A percentile compares a stretch with the other conserved stretches of the same genome.
phyloP scores from a whole-genome alignment of 306 rosid species.

The Cicer judaicum region DNA sequence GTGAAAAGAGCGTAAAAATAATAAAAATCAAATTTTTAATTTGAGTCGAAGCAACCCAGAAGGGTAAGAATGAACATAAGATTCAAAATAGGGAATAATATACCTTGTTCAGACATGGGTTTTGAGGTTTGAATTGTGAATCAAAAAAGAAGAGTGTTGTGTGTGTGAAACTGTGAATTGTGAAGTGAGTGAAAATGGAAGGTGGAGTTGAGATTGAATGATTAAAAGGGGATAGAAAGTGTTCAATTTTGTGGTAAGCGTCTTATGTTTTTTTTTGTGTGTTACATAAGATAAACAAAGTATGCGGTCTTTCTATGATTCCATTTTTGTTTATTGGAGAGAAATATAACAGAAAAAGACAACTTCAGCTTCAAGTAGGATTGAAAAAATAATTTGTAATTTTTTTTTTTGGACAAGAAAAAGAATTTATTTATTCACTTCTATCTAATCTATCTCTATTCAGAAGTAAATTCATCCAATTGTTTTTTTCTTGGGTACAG shows the following conservation, averaged over 20 bases:
- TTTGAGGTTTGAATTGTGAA: slow-evolving; percentile 46
- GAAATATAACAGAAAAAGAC: no score
- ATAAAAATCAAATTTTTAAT: slow-evolving; percentile 32
- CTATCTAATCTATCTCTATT: no score
- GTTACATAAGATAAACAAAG: no score
- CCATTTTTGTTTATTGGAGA: no score
- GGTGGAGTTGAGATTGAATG: slow-evolving; percentile 46
- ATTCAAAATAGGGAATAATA: background rate
- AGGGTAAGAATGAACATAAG: slow-evolving; percentile 13
- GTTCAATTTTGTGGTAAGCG: slow-evolving; percentile 32
- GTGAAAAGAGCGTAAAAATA: background rate
- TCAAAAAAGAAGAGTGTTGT: slow-evolving; percentile 6
- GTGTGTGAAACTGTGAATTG: slow-evolving; percentile 1
- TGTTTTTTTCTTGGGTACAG: no score
- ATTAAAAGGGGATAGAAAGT: slow-evolving; percentile 28
- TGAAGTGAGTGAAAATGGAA: slow-evolving; percentile 36
- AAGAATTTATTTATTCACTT: no score
- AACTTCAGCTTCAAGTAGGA: no score
- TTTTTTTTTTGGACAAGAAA: no score
- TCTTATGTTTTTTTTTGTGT: background rate
- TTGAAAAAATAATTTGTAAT: no score
- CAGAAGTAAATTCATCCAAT: no score
- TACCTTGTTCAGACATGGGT: slow-evolving; percentile 62
- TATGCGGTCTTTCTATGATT: no score
- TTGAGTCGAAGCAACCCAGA: slow-evolving; percentile 23